Evolutionary conservation across 306 rosid species (phyloP).

Genomic region (Pterocarpus macrocarpus): DNA sequence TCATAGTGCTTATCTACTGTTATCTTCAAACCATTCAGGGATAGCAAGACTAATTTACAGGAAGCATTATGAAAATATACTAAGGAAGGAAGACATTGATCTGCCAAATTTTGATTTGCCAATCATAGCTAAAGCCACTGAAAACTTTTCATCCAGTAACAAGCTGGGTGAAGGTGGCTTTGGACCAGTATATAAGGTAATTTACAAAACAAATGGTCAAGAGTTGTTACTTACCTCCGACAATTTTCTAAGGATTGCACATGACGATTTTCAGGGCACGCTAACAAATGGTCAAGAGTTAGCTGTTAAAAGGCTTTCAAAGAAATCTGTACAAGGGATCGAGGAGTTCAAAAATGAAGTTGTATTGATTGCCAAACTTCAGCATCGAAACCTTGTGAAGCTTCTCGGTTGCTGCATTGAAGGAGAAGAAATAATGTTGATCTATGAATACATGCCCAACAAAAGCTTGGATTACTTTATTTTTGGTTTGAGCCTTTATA

Average conservation of each 20-base stretch:
- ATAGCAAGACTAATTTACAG: background rate
- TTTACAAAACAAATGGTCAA: too few relatives aligned
- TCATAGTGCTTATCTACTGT: background rate
- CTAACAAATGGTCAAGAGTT: conserved; percentile 14
- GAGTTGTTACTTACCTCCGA: background rate
- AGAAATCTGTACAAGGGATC: conserved; percentile 16
- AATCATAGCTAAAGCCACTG: conserved; percentile 47
- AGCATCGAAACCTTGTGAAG: conserved; percentile 28
- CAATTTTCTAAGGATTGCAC: background rate
- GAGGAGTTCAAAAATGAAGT: conserved; percentile 32
- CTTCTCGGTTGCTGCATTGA: conserved; percentile 34
- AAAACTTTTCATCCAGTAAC: conserved; percentile 43
- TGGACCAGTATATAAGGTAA: conserved; percentile 59
- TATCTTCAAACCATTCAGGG: conserved; percentile 1
- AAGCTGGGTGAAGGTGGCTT: conserved; percentile 61
- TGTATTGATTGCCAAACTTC: conserved; percentile 30
- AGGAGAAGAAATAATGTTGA: conserved; percentile 29
- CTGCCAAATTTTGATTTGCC: conserved; percentile 48
- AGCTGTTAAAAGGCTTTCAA: conserved; percentile 33
- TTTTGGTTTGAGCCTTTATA: conserved; percentile 8
- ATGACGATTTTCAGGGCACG: conserved; percentile 29
- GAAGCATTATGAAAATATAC: conserved; percentile 19
- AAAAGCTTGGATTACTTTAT: conserved; percentile 32
- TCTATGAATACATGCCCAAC: conserved; percentile 35
- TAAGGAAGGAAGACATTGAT: conserved; percentile 42